A percentile compares a stretch with the other conserved stretches of the same genome.
phyloP scores from a whole-genome alignment of 179 eudicot genomes.

The Beta corolliflora region DNA sequence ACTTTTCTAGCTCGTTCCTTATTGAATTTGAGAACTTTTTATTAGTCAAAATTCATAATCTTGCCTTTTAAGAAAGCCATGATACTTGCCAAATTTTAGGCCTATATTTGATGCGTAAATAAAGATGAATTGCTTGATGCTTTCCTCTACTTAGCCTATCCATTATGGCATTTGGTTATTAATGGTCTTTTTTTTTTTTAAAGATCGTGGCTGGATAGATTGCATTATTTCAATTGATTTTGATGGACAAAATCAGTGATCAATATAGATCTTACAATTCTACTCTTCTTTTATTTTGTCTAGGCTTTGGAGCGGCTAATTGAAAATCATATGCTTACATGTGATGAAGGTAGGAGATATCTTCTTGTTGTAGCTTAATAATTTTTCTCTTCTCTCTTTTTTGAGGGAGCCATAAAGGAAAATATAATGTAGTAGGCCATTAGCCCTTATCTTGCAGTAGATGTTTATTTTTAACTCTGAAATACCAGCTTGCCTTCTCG shows the following conservation, averaged over 20 bases:
- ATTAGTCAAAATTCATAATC: not conserved
- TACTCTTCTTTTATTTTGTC: slow-evolving; percentile 8
- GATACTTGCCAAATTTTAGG: not conserved
- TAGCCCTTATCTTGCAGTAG: not conserved
- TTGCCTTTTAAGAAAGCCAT: not conserved
- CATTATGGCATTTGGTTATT: slow-evolving; percentile 1
- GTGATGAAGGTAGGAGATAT: slow-evolving; percentile 75
- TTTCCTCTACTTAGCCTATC: not conserved
- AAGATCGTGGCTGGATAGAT: slow-evolving; percentile 1
- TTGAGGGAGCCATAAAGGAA: not conserved
- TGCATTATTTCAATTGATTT: not conserved
- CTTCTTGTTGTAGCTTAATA: not conserved
- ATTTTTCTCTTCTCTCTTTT: not conserved
- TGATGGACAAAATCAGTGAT: not conserved
- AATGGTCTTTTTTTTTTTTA: not conserved
- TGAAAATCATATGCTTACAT: slow-evolving; percentile 94
- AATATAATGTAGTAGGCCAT: not conserved
- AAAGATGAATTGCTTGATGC: not conserved
- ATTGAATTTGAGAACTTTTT: not conserved
- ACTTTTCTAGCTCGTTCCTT: not conserved
- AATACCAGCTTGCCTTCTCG: not conserved
- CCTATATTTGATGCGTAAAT: not conserved
- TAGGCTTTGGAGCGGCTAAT: slow-evolving; percentile 95
- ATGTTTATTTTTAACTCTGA: not conserved
- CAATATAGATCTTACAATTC: slow-evolving; percentile 13